Percentiles rank a stretch among this genome's conserved stretches.
Conservation (phyloP, 805 yeast genomes). For the Candida golubevii region DNA sequence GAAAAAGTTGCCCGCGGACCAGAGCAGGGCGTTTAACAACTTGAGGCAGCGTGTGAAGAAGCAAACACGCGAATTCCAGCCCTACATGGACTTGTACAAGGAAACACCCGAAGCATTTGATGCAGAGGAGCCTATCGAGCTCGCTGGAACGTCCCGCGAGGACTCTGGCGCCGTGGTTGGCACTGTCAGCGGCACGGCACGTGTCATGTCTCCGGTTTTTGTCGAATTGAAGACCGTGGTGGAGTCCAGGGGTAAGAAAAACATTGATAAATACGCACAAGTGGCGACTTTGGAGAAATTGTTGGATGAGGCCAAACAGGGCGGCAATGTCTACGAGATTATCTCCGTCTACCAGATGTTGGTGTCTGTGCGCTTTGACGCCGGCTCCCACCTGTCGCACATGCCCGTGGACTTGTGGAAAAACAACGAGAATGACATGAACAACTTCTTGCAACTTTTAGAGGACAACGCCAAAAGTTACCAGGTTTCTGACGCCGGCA, state of each 20-base stretch:
- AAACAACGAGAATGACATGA: conserved; percentile 57
- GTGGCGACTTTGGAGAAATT: conserved; percentile 64
- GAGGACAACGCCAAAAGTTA: conserved; percentile 56
- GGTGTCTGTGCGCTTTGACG: conserved; percentile 85
- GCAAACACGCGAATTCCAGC: conserved; percentile 64
- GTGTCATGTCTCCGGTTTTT: conserved; percentile 51
- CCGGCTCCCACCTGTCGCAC: conserved; percentile 58
- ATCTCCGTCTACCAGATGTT: conserved; percentile 75
- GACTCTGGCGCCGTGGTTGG: conserved; percentile 12
- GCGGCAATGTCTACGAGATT: conserved; percentile 58
- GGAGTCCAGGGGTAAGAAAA: conserved; percentile 94
- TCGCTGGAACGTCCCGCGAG: conserved; percentile 24
- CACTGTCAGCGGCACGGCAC: conserved; percentile 35
- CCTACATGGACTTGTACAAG: conserved; percentile 55
- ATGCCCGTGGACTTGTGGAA: conserved; percentile 85
- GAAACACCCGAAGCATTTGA: conserved; percentile 74
- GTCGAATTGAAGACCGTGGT: conserved; percentile 66
- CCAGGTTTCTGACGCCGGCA: conserved; percentile 74
- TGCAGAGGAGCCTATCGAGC: conserved; percentile 43
- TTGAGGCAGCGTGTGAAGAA: conserved; percentile 85
- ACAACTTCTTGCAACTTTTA: conserved; percentile 59
- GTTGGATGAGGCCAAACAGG: conserved; percentile 28
- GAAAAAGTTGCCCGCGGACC: conserved; percentile 76
- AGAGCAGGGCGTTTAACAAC: conserved; percentile 82
- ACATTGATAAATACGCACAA: conserved; percentile 79